Percentiles rank a stretch among this genome's conserved stretches.
Conservation (phyloP, 345 rosid genomes). For the Syzygium grande region DNA sequence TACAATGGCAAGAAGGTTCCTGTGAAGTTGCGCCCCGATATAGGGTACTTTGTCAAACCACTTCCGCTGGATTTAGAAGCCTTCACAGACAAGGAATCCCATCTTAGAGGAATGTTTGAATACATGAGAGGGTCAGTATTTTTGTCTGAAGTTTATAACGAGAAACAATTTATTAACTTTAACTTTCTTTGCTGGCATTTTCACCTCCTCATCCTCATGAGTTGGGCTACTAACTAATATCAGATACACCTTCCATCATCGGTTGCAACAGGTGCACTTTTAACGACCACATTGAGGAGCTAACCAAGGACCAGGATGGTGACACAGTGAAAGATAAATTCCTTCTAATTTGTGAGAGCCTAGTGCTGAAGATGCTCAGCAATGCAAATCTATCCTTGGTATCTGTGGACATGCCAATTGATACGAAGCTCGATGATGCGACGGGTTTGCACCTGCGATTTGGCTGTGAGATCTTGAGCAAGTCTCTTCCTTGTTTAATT, state of each 20-base stretch:
- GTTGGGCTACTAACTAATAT: neutral
- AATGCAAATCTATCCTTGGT: slow-evolving; percentile 73
- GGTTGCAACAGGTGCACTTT: slow-evolving; percentile 54
- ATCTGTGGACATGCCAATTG: slow-evolving; percentile 71
- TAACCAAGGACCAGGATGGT: slow-evolving; percentile 36
- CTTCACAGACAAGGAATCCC: slow-evolving; percentile 53
- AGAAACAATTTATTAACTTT: neutral
- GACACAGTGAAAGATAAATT: slow-evolving; percentile 44
- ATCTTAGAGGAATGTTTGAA: slow-evolving; percentile 89
- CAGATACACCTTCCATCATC: neutral
- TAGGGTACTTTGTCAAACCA: slow-evolving; percentile 93
- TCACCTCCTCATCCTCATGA: neutral
- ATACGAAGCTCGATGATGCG: slow-evolving; percentile 70
- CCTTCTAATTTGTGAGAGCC: slow-evolving; percentile 61
- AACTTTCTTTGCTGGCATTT: neutral
- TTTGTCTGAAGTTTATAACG: slow-evolving; percentile 1
- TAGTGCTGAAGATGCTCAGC: slow-evolving; percentile 69
- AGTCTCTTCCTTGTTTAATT: slow-evolving; percentile 65
- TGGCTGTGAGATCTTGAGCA: slow-evolving; percentile 81
- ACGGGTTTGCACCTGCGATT: slow-evolving; percentile 70
- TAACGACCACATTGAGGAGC: slow-evolving; percentile 50
- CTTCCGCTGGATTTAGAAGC: slow-evolving; percentile 49
- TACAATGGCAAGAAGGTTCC: slow-evolving; percentile 51
- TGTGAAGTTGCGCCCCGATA: slow-evolving; percentile 86
- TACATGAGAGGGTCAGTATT: slow-evolving; percentile 60